Percentiles rank a stretch among this genome's conserved stretches.
phyloP scores from a whole-genome alignment of 2,329 filamentous ascomycete genomes.

The Aspergillus alliaceus region DNA sequence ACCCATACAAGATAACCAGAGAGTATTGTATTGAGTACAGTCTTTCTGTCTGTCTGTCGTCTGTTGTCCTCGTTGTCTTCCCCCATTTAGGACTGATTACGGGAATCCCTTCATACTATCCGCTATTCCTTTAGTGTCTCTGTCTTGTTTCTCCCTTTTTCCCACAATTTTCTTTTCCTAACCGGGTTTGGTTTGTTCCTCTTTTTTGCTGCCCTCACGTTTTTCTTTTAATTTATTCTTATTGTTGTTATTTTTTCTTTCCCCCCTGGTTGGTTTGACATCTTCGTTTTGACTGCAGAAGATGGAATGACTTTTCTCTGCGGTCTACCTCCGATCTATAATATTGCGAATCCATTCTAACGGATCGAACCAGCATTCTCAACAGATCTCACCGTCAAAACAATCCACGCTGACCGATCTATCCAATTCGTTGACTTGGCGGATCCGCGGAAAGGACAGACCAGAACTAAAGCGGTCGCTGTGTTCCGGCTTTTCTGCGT shows the following conservation, averaged over 20 bases:
- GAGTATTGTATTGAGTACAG: conserved; percentile 11
- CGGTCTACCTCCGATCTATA: too few species aligned
- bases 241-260: background rate
- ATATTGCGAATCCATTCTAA: background rate
- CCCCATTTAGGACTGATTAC: conserved; percentile 15
- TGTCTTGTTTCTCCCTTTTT: conserved; percentile 6
- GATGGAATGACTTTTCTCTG: too few species aligned
- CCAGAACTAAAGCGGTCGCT: conserved; percentile 16
- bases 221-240: background rate
- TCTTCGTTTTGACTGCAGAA: too few species aligned
- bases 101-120: conserved; percentile 16
- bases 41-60: background rate
- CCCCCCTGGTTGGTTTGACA: background rate
- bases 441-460: conserved; percentile 12
- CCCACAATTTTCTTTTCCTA: background rate
- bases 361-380: background rate
- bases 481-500: conserved; percentile 18
- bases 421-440: conserved; percentile 10
- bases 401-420: conserved; percentile 13
- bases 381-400: conserved; percentile 6
- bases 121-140: conserved; percentile 4
- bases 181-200: background rate
- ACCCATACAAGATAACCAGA: conserved; percentile 7
- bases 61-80: conserved; percentile 15
- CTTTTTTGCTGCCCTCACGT: background rate